These are phyloP conservation scores for Verticillium albo-atrum DNA, from an alignment of 2,329 filamentous ascomycete species.

Conservation along the genomic window DNA sequence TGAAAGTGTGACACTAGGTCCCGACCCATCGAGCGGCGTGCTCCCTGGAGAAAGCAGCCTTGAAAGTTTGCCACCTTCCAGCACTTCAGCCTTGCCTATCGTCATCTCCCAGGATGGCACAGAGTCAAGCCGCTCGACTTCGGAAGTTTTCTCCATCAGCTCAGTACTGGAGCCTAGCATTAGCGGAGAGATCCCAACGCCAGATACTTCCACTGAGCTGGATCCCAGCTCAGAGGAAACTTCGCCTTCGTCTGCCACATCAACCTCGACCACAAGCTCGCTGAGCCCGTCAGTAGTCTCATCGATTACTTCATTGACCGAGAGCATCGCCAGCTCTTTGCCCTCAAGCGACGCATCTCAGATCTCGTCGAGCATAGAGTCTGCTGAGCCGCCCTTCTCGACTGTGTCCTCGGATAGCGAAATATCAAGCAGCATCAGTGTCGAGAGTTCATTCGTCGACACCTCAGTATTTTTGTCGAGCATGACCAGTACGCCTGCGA, in stretches of 20 bases:
- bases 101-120: not conserved
- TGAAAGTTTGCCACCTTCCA: not conserved
- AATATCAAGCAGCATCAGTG: not conserved
- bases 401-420: not conserved
- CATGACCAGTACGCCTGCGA: not conserved
- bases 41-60: not conserved
- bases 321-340: not conserved
- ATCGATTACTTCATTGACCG: not conserved
- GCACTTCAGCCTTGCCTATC: not conserved
- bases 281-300: not conserved
- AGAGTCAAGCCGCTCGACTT: not conserved
- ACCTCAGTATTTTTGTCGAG: not conserved
- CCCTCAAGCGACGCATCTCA: not conserved
- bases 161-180: too few species aligned
- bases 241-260: too few species aligned
- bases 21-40: not conserved
- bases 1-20: not conserved
- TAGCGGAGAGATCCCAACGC: too few species aligned
- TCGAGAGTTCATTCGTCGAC: not conserved
- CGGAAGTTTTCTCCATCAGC: too few species aligned
- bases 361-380: not conserved
- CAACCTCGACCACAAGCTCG: too few species aligned
- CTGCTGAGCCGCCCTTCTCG: not conserved
- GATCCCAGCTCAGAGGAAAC: too few species aligned
- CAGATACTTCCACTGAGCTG: too few species aligned